Evolutionary conservation across 192 early-diverging fungal species (phyloP), one percentile per base, ranked within the genome.

Genomic region (Backusella australiensis): DNA sequence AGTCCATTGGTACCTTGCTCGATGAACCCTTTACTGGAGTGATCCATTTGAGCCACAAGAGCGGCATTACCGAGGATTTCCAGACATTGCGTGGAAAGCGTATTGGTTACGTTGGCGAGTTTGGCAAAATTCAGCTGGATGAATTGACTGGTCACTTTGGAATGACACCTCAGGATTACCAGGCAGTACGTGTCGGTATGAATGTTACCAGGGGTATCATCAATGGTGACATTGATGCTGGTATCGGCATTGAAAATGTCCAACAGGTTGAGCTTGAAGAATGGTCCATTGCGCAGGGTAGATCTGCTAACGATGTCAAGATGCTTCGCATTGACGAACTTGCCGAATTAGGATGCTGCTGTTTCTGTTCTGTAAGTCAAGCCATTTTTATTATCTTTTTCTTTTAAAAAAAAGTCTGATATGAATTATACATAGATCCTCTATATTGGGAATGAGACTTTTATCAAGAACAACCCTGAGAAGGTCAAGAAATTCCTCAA

Each of bases 261-360:
- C 90, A 91, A 74, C 84, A 86, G 81, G 90, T 90, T 32, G 86
- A 86, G 41, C 69, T 90, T 8, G 89, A 90, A 74, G 82, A 90
- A 46, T 89, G 88, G 88, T 86, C 84, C 34, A 84, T 81, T 21
- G 59, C 80, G 23, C 77, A 88, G 26, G 87, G 86, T n/a, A 77
- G 82, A 6, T 46, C 78, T 29, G 82, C 75, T 3, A 75, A 75
- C 11, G 88, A 90, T 67, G 89, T 91, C 38, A 80, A 81, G 21
- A 90, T 91, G 90, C 80, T 91, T 41, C 77, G 90, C 34, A 91
- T 91, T 72, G 90, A 91, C 56, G 90, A 90, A 77, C 82, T 91
- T 15, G 90, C 90, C 35, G 85, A 91, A 23, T 78, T 91, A 6
- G 90, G 89, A 8, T 90, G 88, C 74, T 90, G 89, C 80, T 90